phyloP scores from a whole-genome alignment of 176 grass and related monocot genomes.

The Oryza meyeriana region DNA sequence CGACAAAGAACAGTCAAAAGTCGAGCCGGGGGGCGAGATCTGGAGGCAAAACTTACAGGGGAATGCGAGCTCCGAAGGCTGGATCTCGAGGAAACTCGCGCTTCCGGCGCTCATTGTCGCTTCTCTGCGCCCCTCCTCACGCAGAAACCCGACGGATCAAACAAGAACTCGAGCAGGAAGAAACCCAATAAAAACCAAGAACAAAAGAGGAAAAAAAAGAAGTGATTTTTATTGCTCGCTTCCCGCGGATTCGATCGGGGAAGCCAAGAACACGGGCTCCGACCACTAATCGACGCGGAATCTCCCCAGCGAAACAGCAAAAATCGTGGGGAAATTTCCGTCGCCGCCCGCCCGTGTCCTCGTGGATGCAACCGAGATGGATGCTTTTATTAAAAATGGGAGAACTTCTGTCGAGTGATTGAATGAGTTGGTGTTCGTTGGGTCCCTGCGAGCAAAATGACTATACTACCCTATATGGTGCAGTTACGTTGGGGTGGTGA shows the following conservation, averaged over 20 bases:
- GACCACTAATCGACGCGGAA: conserved; percentile 28
- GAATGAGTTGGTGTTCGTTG: conserved; percentile 35
- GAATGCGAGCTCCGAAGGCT: conserved; percentile 81
- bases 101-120: conserved; percentile 53
- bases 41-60: conserved; percentile 57
- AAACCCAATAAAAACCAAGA: not conserved
- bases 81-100: conserved; percentile 77
- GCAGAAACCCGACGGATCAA: not conserved
- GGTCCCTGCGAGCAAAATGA: not conserved
- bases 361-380: conserved; percentile 25
- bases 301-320: not conserved
- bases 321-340: conserved; percentile 21
- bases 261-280: not conserved
- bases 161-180: not conserved
- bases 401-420: not conserved
- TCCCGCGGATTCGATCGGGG: conserved; percentile 26
- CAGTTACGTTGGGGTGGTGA: not conserved
- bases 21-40: conserved; percentile 33
- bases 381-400: not conserved
- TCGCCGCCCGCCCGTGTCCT: not conserved
- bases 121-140: conserved; percentile 8
- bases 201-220: not conserved
- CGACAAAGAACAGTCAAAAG: not conserved
- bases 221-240: not conserved
- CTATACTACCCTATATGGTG: not conserved